Evolutionary conservation across 345 rosid species (phyloP), one percentile per base, ranked within the genome.

Genomic region (Iberis pinnata): DNA sequence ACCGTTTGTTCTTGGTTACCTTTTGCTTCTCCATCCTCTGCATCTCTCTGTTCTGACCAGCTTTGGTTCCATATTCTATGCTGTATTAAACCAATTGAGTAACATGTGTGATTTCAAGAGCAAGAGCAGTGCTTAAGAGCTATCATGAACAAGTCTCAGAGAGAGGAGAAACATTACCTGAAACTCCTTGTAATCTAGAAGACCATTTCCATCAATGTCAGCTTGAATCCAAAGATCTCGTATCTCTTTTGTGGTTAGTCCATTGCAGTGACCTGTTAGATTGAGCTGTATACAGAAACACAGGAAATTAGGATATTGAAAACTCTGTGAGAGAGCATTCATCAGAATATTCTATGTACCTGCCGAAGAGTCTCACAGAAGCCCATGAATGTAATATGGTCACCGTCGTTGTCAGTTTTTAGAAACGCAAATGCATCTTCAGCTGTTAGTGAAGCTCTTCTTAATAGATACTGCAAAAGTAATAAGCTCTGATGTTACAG

Each of bases 311-410:
- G n/a, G n/a, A n/a, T n/a, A n/a, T n/a, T n/a, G 40, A 59, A 51
- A 43, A 42, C 51, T 43, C 7, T 10, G 12, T 35, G 36, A 49
- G 56, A 56, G 54, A 18, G 29, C 16, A 25, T 3, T 36, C 36
- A 16, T 18, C 24, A 20, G 16, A 46, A 38, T 16, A 24, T 15
- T 45, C 9, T 40, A 9, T 36, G 6, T 70, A 86, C 96, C 95
- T 78, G 89, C 26, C 80, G 75, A 65, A 90, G 96, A 58, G 84
- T 87, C 75, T 79, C 79, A 48, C 89, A 80, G 73, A 90, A 90
- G 32, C 81, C 87, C 6, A 62, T 27, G 71, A 75, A 84, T 56
- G 89, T 75, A 43, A 90, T 77, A 58, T 54, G 69, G 63, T 90
- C 86, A 48, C 68, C 65, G 53, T 66, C 72, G 24, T 61, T 76